Base-by-base conservation (phyloP, 495 filamentous ascomycete species). In the Penicillium tannophilum region DNA sequence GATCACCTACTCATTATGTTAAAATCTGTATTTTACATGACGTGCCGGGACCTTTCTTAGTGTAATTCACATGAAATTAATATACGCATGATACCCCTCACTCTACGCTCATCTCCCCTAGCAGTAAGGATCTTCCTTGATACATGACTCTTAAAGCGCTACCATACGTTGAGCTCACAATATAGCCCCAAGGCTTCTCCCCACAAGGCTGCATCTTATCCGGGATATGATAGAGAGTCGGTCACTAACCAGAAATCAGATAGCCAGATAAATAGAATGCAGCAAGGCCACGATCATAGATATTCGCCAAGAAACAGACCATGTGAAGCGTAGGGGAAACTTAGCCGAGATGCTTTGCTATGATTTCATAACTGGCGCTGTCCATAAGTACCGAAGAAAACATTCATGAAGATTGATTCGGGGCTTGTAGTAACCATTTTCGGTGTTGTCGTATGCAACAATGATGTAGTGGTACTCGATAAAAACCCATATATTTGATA, bases 231-330 rank as follows among this genome's bases (percentile, higher is more conserved):
- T 50, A 57, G 30, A 51, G 55, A 51, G 33, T 30, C 44, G 30
- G 55, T 50, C 45, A 23, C 55, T 57, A 26, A 51, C 31, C 33
- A 57, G 30, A 23, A 43, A 33, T 58, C 9, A 58, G 45, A 58
- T 58, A n/a, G 55, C 55, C 46, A 33, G 45, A 49, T 7, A 51
- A 35, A 35, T 47, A 17, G 54, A 48, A 36, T 57, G 55, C 45
- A 58, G 55, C 55, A 16, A 52, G 35, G 23, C 19, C 49, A 58
- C 55, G 35, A 58, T 58, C 28, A 51, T 51, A 51, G 31, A 58
- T 52, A 52, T 58, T 58, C 45, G 31, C 52, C 39, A 43, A 52
- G 33, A 0, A 35, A 35, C 9, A 35, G 33, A 35, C 1, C 11
- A 35, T 35, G 33, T 35, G 9, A 35, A 35, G 33, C 9, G 33